Percentiles rank a stretch among this genome's conserved stretches.
These are phyloP conservation scores for Colletotrichum sp. DNA, from an alignment of 2,329 filamentous ascomycete species.

Conservation along the genomic window DNA sequence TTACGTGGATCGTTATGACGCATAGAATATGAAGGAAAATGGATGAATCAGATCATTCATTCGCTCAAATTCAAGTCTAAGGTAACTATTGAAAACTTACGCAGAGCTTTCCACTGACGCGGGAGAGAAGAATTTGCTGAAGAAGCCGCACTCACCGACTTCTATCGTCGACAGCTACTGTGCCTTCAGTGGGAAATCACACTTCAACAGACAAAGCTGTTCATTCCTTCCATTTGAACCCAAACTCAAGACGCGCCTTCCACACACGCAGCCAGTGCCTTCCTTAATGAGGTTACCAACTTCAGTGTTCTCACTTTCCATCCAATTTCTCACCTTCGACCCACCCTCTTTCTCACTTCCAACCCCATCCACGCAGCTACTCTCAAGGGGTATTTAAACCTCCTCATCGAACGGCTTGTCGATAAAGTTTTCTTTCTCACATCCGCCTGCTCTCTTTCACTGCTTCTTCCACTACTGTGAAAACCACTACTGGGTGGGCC, in stretches of 20 bases:
- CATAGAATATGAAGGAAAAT: accelerated
- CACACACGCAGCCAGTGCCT: neutral
- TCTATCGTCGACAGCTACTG: neutral
- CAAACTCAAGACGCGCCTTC: neutral
- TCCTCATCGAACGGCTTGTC: neutral
- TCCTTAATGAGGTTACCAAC: neutral
- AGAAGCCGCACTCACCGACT: too few species aligned
- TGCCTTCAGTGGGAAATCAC: neutral
- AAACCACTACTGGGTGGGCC: too few species aligned
- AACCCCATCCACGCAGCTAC: neutral
- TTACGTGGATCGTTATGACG: accelerated
- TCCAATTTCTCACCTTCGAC: neutral
- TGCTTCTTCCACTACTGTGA: too few species aligned
- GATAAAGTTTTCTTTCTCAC: neutral
- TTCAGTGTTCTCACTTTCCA: neutral
- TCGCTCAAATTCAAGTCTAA: too few species aligned
- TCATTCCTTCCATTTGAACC: neutral
- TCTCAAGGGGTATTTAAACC: neutral
- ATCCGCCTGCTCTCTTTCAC: neutral
- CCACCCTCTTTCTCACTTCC: neutral
- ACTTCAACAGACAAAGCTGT: neutral
- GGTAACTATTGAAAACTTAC: neutral
- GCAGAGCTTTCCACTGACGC: neutral
- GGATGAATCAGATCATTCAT: too few species aligned
- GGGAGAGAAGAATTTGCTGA: neutral